Base-by-base conservation (phyloP, 768 basidiomycete genomes). In the Solioccasus polychromus region DNA sequence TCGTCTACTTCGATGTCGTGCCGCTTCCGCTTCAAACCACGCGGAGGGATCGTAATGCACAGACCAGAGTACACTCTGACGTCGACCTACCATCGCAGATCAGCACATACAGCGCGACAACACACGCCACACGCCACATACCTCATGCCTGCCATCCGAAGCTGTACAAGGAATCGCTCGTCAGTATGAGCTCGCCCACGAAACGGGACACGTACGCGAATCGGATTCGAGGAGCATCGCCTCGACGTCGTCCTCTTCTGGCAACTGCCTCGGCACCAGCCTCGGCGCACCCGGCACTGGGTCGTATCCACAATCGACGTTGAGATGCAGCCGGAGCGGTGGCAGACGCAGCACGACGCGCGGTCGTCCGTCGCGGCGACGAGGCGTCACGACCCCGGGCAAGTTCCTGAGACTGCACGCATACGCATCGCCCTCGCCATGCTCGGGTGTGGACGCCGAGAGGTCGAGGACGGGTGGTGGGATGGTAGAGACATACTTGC, bases 401-500 rank as follows among this genome's bases (percentile, higher is more conserved):
- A 48, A 2, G 14, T 44, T 50, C 15, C 35, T 47, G 3, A 41
- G 8, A 5, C 10, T 25, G 15, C 36, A 54, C 58, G 45, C 52
- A 60, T 35, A 57, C 46, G 53, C 47, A 14, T 34, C 30, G 7
- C 46, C 39, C 30, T 9, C 4, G 11, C 9, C 14, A 5, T 5
- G 11, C 30, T n/a, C n/a, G n/a, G n/a, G 14, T 15, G 14, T 31
- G 69, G 68, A 9, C 71, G 58, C 45, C 75, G 75, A 26, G 65
- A 25, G 3, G 56, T 51, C 58, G n/a, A 59, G 8, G 46, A 60
- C 44, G 8, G 54, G 48, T 12, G 28, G 41, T 18, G 58, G 26
- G 0, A 22, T 17, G 0, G 1, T 3, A 44, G 77, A 74, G 45
- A 82, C 66, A 8, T 61, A 52, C 26, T 49, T 57, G 11, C 61